Evolutionary conservation across 2,329 filamentous ascomycete genomes (phyloP).

Genomic region (Fusarium guadeloupense): DNA sequence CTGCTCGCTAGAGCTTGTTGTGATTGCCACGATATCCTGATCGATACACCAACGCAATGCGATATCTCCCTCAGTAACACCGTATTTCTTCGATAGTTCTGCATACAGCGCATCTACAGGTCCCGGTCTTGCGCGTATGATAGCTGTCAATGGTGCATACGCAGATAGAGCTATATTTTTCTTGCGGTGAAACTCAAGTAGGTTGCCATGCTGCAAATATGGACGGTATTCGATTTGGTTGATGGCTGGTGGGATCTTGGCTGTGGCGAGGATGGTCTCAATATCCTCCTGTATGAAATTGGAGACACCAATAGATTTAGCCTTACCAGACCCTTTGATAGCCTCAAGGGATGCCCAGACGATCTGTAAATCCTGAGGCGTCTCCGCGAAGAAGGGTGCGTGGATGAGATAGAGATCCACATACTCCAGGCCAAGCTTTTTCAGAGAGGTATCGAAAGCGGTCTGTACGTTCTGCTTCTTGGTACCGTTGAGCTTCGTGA

Average conservation of each 20-base stretch:
- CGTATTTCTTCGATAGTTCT: background rate
- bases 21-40: background rate
- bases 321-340: constrained; percentile 71
- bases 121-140: background rate
- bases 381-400: background rate
- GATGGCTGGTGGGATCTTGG: constrained; percentile 69
- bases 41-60: background rate
- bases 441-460: background rate
- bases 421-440: background rate
- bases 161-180: background rate
- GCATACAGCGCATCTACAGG: background rate
- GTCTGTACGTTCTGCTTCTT: background rate
- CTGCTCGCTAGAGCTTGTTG: background rate
- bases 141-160: background rate
- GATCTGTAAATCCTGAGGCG: background rate
- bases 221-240: constrained; percentile 87
- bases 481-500: background rate
- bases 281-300: constrained; percentile 77
- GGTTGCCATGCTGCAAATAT: background rate
- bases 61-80: background rate
- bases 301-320: constrained; percentile 76
- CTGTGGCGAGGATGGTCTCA: constrained; percentile 63
- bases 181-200: background rate
- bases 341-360: constrained; percentile 71
- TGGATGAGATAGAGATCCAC: background rate